A percentile compares a stretch with the other conserved stretches of the same genome.
Evolutionary conservation across 2,329 filamentous ascomycete genomes (phyloP).

Genomic region (Helicocarpus griseus): DNA sequence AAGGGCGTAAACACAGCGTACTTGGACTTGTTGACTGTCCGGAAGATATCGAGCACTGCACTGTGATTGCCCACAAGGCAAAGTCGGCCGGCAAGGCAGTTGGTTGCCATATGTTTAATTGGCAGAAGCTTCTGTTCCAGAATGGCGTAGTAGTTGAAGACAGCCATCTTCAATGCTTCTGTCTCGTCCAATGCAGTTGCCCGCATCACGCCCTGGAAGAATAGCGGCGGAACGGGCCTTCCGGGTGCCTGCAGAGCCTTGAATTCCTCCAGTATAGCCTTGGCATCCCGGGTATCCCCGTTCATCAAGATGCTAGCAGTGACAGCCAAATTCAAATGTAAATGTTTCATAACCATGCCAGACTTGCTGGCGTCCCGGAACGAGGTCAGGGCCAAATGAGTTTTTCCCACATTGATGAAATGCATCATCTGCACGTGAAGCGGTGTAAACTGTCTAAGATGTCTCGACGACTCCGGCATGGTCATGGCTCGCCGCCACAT

Average conservation of each 20-base stretch:
- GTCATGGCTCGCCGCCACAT: constrained; percentile 26
- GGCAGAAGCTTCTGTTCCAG: constrained; percentile 21
- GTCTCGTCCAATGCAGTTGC: constrained; percentile 14
- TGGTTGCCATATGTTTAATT: constrained; percentile 29
- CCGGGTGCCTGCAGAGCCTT: constrained; percentile 15
- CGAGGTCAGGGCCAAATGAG: constrained; percentile 21
- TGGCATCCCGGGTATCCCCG: constrained; percentile 22
- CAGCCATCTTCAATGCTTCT: constrained; percentile 25
- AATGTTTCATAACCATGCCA: constrained; percentile 22
- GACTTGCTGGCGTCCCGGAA: constrained; percentile 22
- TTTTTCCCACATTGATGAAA: constrained; percentile 27
- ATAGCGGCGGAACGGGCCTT: constrained; percentile 21
- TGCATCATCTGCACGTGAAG: constrained; percentile 30
- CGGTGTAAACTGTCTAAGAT: constrained; percentile 24
- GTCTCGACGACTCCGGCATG: constrained; percentile 19
- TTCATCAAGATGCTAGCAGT: constrained; percentile 26
- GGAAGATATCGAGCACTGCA: constrained; percentile 25
- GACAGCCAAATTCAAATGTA: constrained; percentile 28
- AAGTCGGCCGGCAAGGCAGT: constrained; percentile 20
- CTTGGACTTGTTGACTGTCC: constrained; percentile 28
- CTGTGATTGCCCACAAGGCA: constrained; percentile 18
- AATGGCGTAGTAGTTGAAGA: constrained; percentile 32
- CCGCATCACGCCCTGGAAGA: constrained; percentile 28
- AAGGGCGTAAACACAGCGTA: constrained; percentile 25
- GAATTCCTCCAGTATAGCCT: constrained; percentile 24